Percentiles rank a stretch among this genome's conserved stretches.
Conservation (phyloP, 306 rosid species). For the Morella rubra region DNA sequence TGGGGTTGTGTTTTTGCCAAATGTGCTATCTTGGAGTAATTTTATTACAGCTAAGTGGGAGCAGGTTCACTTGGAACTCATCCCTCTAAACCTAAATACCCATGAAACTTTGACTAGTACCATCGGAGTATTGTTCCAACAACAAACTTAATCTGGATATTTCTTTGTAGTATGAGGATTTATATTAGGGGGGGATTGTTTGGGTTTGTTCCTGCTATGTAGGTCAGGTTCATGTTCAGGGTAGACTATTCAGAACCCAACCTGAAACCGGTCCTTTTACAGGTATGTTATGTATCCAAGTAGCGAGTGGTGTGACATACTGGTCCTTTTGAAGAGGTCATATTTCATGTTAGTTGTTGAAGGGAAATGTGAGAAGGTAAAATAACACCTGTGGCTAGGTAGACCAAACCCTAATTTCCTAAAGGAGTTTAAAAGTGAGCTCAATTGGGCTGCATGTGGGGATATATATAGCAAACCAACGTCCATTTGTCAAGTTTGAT, state of each 20-base stretch:
- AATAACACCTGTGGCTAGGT: not conserved
- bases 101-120: not conserved
- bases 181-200: not conserved
- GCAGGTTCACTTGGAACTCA: constrained; percentile 1
- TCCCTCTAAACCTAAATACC: not conserved
- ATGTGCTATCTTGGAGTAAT: not conserved
- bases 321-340: not conserved
- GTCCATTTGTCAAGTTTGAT: not conserved
- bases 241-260: not conserved
- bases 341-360: not conserved
- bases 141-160: not conserved
- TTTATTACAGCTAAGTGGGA: not conserved
- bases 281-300: not conserved
- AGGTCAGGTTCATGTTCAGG: not conserved
- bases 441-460: not conserved
- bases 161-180: not conserved
- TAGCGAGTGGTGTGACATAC: not conserved
- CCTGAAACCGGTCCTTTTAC: not conserved
- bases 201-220: not conserved
- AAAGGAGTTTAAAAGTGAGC: not conserved
- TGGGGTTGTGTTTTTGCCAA: not conserved
- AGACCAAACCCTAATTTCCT: not conserved
- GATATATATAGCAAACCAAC: not conserved
- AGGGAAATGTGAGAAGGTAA: not conserved
- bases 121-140: too few species aligned